phyloP scores from a whole-genome alignment of 208 protist species.

The Acanthamoeba culbertsoni region DNA sequence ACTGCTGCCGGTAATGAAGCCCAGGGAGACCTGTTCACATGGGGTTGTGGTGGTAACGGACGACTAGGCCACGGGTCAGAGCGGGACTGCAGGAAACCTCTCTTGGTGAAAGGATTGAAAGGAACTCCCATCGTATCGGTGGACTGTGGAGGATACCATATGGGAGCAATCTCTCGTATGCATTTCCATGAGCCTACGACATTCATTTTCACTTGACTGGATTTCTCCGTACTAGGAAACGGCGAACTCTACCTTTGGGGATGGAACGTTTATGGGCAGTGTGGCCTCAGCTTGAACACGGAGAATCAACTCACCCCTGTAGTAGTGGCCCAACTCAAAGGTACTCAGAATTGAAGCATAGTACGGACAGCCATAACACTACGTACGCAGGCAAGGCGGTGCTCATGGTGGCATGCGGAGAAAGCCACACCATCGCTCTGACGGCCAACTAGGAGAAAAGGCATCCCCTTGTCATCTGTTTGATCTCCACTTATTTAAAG shows the following conservation, averaged over 20 bases:
- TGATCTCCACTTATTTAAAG: too few relatives aligned
- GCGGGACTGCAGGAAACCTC: background rate
- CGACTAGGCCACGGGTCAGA: conserved; percentile 15
- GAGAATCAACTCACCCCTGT: conserved; percentile 15
- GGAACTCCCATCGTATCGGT: background rate
- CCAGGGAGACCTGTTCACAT: conserved; percentile 1
- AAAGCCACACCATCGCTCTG: conserved; percentile 23
- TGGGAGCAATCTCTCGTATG: background rate
- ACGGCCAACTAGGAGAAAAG: background rate
- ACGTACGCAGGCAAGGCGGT: background rate
- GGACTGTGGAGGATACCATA: conserved; percentile 38
- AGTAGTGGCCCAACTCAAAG: background rate
- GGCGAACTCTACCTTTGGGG: conserved; percentile 44
- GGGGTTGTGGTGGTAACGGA: conserved; percentile 34
- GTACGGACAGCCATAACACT: background rate
- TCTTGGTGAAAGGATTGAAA: background rate
- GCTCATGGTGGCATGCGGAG: background rate
- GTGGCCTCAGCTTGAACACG: background rate
- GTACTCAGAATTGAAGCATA: too few relatives aligned
- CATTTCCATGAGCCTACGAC: too few relatives aligned
- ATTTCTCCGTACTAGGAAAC: too few relatives aligned
- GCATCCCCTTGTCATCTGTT: too few relatives aligned
- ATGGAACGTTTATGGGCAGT: conserved; percentile 37
- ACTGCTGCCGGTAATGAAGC: too few relatives aligned
- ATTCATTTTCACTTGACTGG: too few relatives aligned